Base-by-base conservation (phyloP, 208 protist genomes). In the Porcisia deanei region DNA sequence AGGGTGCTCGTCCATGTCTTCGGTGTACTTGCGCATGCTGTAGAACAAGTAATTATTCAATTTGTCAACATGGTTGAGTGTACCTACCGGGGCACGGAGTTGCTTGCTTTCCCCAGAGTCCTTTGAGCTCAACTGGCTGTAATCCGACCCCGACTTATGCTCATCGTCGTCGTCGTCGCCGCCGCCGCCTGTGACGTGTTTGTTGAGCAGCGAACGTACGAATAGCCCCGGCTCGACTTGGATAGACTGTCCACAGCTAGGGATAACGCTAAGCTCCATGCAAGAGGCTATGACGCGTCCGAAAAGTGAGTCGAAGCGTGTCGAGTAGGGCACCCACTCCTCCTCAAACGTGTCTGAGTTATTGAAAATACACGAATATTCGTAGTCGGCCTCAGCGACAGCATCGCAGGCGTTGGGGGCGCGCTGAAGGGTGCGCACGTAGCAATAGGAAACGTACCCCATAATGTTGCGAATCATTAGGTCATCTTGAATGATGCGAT, bases 181-280 rank as follows among this genome's bases (percentile, higher is more conserved):
- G 22, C 8, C 25, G 22, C 55, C 65, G 18, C 71, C 65, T 37
- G 45, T 43, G 9, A 73, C 49, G 43, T 75, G 49, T 52, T 69
- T 58, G 54, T 41, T 60, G 18, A 39, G 47, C 18, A 71, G 39
- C 25, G 58, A 45, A 18, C 71, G 53, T 54, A 97, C 74, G 30
- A 88, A 93, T 18, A 97, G 85, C 0, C 91, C 91, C 12, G 89
- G 90, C 79, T 97, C 90, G 45, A 97, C 87, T 82, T 97, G 90
- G n/a, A 93, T 65, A 3, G 81, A 61, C 4, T 83, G 66, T 25
- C 84, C 87, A 16, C 75, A 72, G 39, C 60, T 74, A 0, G 90
- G 92, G 12, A 90, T 9, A 43, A 92, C 55, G n/a, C 82, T 58
- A 54, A 82, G 68, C 55, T 82, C 73, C 78, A 82, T 82, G 66